Evolutionary conservation across 2,329 filamentous ascomycete species (phyloP).

Genomic region (Colletotrichum salicis): DNA sequence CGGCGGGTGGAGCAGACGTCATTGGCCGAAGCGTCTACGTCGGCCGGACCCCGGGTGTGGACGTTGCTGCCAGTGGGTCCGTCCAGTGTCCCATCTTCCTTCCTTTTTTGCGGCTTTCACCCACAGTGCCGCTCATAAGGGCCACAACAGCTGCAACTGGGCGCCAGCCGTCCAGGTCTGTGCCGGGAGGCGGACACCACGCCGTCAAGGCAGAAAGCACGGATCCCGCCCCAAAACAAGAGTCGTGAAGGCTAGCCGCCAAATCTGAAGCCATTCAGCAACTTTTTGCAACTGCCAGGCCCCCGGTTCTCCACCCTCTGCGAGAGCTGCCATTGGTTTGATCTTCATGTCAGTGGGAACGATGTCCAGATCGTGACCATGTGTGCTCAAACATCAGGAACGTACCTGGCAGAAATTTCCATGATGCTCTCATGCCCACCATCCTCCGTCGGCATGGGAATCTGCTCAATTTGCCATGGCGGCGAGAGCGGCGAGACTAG

Average conservation of each 20-base stretch:
- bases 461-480: conserved; percentile 31
- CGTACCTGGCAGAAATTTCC: conserved; percentile 1
- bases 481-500: neutral
- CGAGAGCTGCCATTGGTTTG: conserved; percentile 25
- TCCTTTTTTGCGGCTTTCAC: neutral
- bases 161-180: neutral
- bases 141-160: too few relatives aligned
- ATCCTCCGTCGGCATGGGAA: conserved; percentile 22
- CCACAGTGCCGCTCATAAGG: too few relatives aligned
- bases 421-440: conserved; percentile 1
- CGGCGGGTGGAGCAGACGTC: conserved; percentile 32
- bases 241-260: neutral
- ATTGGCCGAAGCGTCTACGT: conserved; percentile 33
- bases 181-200: neutral
- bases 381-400: conserved; percentile 3
- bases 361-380: conserved; percentile 11
- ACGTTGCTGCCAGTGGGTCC: conserved; percentile 11
- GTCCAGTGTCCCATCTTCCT: neutral
- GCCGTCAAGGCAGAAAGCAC: conserved; percentile 3
- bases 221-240: neutral
- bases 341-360: conserved; percentile 15
- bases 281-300: neutral
- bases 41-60: conserved; percentile 32
- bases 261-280: conserved; percentile 26
- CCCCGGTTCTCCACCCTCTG: neutral